Percentiles rank a stretch among this genome's conserved stretches.
Conservation (phyloP, 164 flowering plant genomes). For the Litsea cubeba region DNA sequence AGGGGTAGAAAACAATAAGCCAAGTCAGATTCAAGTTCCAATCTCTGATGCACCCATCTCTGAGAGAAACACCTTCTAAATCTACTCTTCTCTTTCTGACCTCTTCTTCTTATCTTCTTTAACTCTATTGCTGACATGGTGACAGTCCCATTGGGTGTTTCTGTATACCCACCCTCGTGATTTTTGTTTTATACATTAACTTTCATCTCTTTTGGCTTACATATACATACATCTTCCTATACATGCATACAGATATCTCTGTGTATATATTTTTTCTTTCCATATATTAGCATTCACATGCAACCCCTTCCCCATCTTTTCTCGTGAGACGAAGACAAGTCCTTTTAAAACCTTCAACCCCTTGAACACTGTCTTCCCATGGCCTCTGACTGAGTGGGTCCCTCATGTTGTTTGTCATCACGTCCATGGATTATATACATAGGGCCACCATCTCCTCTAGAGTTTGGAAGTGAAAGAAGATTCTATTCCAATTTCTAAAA, state of each 20-base stretch:
- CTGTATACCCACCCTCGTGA: constrained; percentile 51
- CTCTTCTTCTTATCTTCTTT: constrained; percentile 12
- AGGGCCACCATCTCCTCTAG: constrained; percentile 18
- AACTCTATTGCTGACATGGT: constrained; percentile 41
- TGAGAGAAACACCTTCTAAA: constrained; percentile 24
- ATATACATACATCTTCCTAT: not conserved
- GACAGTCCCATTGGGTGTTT: constrained; percentile 21
- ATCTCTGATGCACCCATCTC: constrained; percentile 15
- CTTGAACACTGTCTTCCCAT: no score
- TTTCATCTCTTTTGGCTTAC: not conserved
- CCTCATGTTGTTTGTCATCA: not conserved
- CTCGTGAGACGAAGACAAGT: not conserved
- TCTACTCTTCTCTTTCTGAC: constrained; percentile 16
- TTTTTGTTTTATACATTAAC: constrained; percentile 21
- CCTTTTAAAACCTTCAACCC: no score
- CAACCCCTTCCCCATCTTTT: not conserved
- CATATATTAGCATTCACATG: not conserved
- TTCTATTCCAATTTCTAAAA: constrained; percentile 74
- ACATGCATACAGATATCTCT: not conserved
- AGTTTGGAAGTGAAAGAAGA: constrained; percentile 47
- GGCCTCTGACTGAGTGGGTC: not conserved
- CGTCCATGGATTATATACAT: constrained; percentile 4
- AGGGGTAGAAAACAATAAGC: no score
- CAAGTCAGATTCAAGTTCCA: constrained; percentile 33
- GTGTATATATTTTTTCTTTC: no score